These are phyloP conservation scores for Rhizomucor pusillus DNA, from an alignment of 371 early-diverging fungal species.

Conservation along the genomic window DNA sequence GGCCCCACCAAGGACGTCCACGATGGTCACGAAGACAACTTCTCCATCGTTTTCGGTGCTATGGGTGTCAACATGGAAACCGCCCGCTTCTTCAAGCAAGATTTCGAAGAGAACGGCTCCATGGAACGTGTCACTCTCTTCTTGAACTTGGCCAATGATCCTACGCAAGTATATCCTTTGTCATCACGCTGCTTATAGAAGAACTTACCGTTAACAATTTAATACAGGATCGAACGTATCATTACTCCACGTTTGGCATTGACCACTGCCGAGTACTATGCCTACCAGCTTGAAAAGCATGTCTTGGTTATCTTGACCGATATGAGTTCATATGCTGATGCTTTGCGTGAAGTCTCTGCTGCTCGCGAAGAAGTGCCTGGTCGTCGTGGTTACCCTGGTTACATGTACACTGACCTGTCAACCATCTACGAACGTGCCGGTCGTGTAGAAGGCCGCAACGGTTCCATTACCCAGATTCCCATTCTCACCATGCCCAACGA, in stretches of 20 bases:
- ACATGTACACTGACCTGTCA: slow-evolving; percentile 99
- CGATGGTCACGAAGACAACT: slow-evolving; percentile 99
- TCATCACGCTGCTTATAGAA: not conserved
- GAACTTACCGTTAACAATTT: slow-evolving; percentile 1
- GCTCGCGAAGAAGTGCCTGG: slow-evolving; percentile 99
- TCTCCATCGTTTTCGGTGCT: slow-evolving; percentile 99
- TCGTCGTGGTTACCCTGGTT: slow-evolving; percentile 99
- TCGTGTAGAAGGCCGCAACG: slow-evolving; percentile 98
- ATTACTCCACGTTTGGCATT: slow-evolving; percentile 99
- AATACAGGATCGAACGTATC: slow-evolving; percentile 95
- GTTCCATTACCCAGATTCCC: slow-evolving; percentile 99
- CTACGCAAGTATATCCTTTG: slow-evolving; percentile 74
- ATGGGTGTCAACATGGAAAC: slow-evolving; percentile 99
- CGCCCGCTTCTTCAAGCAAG: slow-evolving; percentile 99
- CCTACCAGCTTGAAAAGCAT: slow-evolving; percentile 99
- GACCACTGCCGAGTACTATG: slow-evolving; percentile 99
- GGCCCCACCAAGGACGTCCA: slow-evolving; percentile 89
- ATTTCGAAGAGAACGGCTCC: slow-evolving; percentile 99
- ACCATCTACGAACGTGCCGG: slow-evolving; percentile 99
- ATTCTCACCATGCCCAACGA: slow-evolving; percentile 99
- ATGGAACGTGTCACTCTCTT: slow-evolving; percentile 99
- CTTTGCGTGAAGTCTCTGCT: slow-evolving; percentile 99
- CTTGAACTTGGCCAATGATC: slow-evolving; percentile 99
- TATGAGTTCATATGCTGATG: slow-evolving; percentile 99
- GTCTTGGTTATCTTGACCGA: slow-evolving; percentile 99